phyloP scores from a whole-genome alignment of 768 basidiomycete genomes.

The Pisolithus microcarpus region DNA sequence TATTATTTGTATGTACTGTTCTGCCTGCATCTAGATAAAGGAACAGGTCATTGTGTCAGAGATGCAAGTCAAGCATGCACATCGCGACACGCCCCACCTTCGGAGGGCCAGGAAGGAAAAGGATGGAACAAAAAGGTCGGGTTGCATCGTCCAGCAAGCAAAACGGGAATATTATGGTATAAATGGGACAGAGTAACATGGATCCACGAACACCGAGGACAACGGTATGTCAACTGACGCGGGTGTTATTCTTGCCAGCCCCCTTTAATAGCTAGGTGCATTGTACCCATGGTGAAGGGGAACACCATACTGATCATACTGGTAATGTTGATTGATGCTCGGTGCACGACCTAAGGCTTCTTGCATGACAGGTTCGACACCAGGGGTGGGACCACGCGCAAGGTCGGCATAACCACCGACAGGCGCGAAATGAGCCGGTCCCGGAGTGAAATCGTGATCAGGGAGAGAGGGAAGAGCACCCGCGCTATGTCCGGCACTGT shows the following conservation, averaged over 20 bases:
- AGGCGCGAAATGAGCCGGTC: constrained; percentile 47
- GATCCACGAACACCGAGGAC: neutral
- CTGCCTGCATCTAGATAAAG: neutral
- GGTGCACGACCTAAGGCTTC: constrained; percentile 31
- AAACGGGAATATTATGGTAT: neutral
- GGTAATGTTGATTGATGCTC: constrained; percentile 39
- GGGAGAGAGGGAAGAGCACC: constrained; percentile 41
- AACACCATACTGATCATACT: constrained; percentile 48
- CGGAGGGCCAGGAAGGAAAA: neutral
- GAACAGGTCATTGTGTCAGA: neutral
- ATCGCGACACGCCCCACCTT: neutral
- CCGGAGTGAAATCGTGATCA: constrained; percentile 74
- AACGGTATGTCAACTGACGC: neutral
- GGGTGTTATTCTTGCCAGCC: neutral
- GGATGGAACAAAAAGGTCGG: neutral
- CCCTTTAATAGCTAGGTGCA: constrained; percentile 13
- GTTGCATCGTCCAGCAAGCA: constrained; percentile 30
- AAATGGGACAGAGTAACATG: neutral
- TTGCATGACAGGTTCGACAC: constrained; percentile 52
- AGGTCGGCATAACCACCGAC: constrained; percentile 81
- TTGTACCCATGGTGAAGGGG: constrained; percentile 49
- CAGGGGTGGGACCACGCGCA: constrained; percentile 65
- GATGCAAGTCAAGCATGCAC: neutral
- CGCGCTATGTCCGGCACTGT: constrained; percentile 22
- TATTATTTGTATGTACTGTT: neutral